These are phyloP conservation scores for Micractinium conductrix DNA, from an alignment of 139 green algal species.

Conservation along the genomic window DNA sequence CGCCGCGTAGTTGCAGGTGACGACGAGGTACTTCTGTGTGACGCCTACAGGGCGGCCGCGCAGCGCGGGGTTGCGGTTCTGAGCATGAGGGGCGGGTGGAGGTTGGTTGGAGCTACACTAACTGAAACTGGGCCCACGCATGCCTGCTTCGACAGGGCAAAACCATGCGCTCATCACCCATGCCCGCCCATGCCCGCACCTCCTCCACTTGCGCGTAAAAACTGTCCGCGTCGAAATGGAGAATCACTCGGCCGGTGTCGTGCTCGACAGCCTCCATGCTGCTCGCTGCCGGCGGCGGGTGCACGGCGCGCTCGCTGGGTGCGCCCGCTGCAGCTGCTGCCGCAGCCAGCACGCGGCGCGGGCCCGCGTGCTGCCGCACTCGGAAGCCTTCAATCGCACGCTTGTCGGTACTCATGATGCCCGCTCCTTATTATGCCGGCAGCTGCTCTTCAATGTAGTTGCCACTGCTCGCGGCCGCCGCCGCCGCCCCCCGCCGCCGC, in stretches of 20 bases:
- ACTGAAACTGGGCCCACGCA: too few species aligned
- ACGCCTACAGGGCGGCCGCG: slow-evolving; percentile 49
- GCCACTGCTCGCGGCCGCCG: not conserved
- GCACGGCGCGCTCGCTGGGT: not conserved
- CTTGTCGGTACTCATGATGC: not conserved
- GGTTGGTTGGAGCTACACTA: too few species aligned
- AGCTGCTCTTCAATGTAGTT: not conserved
- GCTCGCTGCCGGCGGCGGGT: not conserved
- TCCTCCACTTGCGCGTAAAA: slow-evolving; percentile 88
- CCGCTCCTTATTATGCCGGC: not conserved
- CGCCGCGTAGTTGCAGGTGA: slow-evolving; percentile 85
- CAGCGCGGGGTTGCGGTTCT: slow-evolving; percentile 36
- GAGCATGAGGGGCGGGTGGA: slow-evolving; percentile 69
- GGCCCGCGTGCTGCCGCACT: not conserved
- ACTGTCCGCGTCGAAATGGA: slow-evolving; percentile 79
- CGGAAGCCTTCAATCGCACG: not conserved
- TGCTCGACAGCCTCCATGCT: slow-evolving; percentile 8
- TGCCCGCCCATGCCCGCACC: too few species aligned
- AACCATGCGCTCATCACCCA: too few species aligned
- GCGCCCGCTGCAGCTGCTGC: not conserved
- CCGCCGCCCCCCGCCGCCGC: not conserved
- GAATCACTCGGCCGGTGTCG: slow-evolving; percentile 55
- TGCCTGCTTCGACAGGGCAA: too few species aligned
- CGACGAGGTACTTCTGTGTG: slow-evolving; percentile 83
- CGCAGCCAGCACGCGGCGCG: not conserved